These are phyloP conservation scores for Arachnomyces sp. DNA, from an alignment of 2,329 filamentous ascomycete species.

Conservation along the genomic window DNA sequence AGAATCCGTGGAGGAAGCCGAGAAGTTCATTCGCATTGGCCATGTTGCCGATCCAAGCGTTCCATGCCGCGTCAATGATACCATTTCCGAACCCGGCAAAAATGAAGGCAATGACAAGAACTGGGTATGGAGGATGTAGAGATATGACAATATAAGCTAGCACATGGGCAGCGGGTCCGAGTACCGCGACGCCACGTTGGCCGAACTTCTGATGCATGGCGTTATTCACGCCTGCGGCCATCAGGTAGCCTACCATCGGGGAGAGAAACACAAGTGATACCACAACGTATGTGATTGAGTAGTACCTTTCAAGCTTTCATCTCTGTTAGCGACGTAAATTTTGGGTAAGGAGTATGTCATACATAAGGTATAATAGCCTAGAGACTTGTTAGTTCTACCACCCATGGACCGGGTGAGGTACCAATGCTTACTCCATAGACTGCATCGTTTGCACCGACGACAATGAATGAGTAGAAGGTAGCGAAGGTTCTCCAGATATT, in stretches of 20 bases:
- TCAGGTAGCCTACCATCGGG: constrained; percentile 42
- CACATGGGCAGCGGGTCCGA: constrained; percentile 43
- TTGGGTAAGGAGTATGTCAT: constrained; percentile 14
- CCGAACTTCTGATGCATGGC: constrained; percentile 43
- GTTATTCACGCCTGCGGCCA: constrained; percentile 39
- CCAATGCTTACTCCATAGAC: constrained; percentile 44
- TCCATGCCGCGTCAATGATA: constrained; percentile 48
- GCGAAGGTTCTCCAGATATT: constrained; percentile 43
- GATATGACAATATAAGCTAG: constrained; percentile 42
- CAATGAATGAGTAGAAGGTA: constrained; percentile 49
- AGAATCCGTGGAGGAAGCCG: constrained; percentile 62
- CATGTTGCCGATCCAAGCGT: constrained; percentile 64
- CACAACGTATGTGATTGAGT: constrained; percentile 37
- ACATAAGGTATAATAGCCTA: constrained; percentile 43
- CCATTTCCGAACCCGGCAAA: constrained; percentile 66
- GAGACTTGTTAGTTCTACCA: too few species aligned
- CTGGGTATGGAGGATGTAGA: constrained; percentile 62
- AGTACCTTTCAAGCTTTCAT: constrained; percentile 38
- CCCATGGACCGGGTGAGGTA: constrained; percentile 6
- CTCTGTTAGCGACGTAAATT: too few species aligned
- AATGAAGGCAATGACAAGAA: constrained; percentile 57
- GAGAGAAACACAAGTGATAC: constrained; percentile 44
- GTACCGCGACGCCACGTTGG: constrained; percentile 62
- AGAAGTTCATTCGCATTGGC: constrained; percentile 63
- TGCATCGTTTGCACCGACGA: constrained; percentile 50